These are phyloP conservation scores for Poterioochromonas sp. DNA, from an alignment of 352 stramenopile genomes.

Conservation along the genomic window DNA sequence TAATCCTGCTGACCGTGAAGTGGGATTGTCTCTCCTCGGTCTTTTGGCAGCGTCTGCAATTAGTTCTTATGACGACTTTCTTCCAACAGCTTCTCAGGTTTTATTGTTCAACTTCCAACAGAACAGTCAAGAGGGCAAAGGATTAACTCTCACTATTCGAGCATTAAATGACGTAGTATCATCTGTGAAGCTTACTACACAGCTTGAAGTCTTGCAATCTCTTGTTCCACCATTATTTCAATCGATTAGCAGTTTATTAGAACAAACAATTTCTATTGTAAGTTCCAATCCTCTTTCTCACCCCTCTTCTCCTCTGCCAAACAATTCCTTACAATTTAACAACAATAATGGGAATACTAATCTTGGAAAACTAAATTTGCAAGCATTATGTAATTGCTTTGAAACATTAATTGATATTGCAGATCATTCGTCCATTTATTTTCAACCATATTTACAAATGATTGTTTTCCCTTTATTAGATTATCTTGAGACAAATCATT, in stretches of 20 bases:
- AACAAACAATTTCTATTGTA: not conserved
- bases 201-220: not conserved
- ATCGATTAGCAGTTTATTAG: not conserved
- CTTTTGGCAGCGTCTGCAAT: not conserved
- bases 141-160: not conserved
- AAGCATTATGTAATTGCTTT: not conserved
- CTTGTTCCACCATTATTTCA: not conserved
- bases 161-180: not conserved
- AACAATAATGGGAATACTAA: not conserved
- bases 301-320: not conserved
- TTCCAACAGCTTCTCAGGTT: not conserved
- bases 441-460: not conserved
- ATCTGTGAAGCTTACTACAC: not conserved
- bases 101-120: not conserved
- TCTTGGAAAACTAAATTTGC: not conserved
- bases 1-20: not conserved
- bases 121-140: not conserved
- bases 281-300: no score
- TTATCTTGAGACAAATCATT: not conserved
- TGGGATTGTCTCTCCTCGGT: not conserved
- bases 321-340: not conserved
- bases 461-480: not conserved
- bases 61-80: not conserved
- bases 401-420: conserved; percentile 26
- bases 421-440: not conserved